phyloP scores from a whole-genome alignment of 768 basidiomycete species.

The Boletus insuetus region DNA sequence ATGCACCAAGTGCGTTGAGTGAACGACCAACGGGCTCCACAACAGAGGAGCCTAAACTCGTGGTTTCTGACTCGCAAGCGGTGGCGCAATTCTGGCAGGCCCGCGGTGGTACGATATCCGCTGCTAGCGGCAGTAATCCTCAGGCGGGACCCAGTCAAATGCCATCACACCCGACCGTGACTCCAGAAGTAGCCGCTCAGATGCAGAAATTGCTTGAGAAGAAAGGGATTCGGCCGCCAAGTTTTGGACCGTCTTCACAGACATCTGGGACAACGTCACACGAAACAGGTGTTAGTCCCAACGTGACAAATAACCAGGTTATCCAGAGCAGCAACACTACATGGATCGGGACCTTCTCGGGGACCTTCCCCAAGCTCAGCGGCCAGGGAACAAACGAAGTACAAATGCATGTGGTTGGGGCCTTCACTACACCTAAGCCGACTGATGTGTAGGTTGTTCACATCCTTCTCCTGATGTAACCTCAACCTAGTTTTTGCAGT shows the following conservation, averaged over 20 bases:
- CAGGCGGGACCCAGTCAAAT: conserved; percentile 16
- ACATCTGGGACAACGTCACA: conserved; percentile 17
- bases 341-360: conserved; percentile 53
- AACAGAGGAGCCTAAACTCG: conserved; percentile 22
- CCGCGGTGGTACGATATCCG: conserved; percentile 18
- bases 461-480: neutral
- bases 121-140: conserved; percentile 3
- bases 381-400: conserved; percentile 39
- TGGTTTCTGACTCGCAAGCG: conserved; percentile 23
- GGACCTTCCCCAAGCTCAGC: conserved; percentile 34
- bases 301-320: neutral
- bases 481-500: conserved; percentile 33
- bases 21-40: conserved; percentile 3
- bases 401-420: conserved; percentile 36
- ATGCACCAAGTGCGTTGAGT: neutral
- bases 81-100: conserved; percentile 30
- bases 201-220: conserved; percentile 51
- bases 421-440: conserved; percentile 17
- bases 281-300: conserved; percentile 3
- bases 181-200: conserved; percentile 34
- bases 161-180: neutral
- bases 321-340: conserved; percentile 3
- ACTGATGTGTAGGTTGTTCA: conserved; percentile 34
- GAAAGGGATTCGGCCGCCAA: conserved; percentile 32
- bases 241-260: conserved; percentile 14